phyloP scores from a whole-genome alignment of 2,329 filamentous ascomycete genomes.

The Colletotrichum abscissum region DNA sequence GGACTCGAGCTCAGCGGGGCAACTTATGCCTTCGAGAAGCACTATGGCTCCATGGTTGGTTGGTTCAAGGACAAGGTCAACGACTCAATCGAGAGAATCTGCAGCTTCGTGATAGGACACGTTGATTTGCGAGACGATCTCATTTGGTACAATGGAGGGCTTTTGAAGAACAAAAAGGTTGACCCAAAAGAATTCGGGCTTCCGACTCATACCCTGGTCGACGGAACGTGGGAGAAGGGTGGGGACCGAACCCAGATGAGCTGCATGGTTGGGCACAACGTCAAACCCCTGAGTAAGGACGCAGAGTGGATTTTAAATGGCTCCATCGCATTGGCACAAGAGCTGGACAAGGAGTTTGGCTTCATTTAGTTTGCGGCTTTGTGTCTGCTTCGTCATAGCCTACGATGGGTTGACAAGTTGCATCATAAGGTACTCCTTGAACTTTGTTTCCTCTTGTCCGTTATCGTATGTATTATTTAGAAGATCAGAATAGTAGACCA shows the following conservation, averaged over 20 bases:
- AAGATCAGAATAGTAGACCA: too few species aligned
- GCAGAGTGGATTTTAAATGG: neutral
- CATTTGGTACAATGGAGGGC: slow-evolving; percentile 56
- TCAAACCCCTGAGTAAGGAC: neutral
- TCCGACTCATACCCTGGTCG: slow-evolving; percentile 51
- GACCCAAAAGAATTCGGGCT: slow-evolving; percentile 46
- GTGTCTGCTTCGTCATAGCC: too few species aligned
- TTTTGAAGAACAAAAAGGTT: slow-evolving; percentile 52
- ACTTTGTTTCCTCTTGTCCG: too few species aligned
- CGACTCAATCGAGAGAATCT: slow-evolving; percentile 40
- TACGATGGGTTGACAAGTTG: too few species aligned
- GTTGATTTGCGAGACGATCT: slow-evolving; percentile 49
- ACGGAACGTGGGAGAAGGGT: slow-evolving; percentile 50
- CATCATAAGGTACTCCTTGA: too few species aligned
- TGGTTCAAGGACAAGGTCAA: slow-evolving; percentile 38
- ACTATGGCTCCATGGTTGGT: slow-evolving; percentile 54
- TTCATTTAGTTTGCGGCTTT: neutral
- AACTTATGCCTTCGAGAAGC: slow-evolving; percentile 50
- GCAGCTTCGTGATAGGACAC: slow-evolving; percentile 56
- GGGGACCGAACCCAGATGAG: slow-evolving; percentile 46
- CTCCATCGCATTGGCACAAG: slow-evolving; percentile 8
- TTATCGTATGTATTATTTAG: too few species aligned
- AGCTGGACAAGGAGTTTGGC: neutral
- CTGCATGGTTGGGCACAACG: slow-evolving; percentile 45
- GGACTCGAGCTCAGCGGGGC: slow-evolving; percentile 53